These are phyloP conservation scores for Fusarium duplospermum DNA, from an alignment of 2,329 filamentous ascomycete species.

Conservation along the genomic window DNA sequence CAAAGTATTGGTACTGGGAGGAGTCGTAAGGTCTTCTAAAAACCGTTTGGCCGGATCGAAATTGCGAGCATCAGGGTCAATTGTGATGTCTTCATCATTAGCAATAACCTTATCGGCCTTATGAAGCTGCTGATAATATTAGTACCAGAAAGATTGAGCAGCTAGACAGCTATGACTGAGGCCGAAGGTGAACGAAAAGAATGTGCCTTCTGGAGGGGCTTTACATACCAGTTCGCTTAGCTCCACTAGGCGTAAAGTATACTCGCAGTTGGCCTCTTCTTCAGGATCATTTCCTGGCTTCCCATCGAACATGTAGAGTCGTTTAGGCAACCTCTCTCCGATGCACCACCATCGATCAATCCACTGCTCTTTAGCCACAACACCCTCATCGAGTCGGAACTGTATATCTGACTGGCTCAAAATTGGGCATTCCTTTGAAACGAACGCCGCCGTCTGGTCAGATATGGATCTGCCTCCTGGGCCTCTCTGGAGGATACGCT, in stretches of 20 bases:
- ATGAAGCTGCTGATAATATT: not conserved
- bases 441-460: constrained; percentile 1
- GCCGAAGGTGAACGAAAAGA: not conserved
- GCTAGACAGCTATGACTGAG: not conserved
- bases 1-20: not conserved
- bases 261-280: constrained; percentile 8
- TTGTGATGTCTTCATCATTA: constrained; percentile 1
- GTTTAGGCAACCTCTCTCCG: constrained; percentile 12
- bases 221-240: constrained; percentile 12
- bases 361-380: constrained; percentile 19
- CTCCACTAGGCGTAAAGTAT: constrained; percentile 4
- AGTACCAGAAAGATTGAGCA: not conserved
- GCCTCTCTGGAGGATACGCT: not conserved
- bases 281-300: not conserved
- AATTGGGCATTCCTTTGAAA: not conserved
- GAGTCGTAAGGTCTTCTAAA: not conserved
- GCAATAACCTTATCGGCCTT: not conserved
- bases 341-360: constrained; percentile 17
- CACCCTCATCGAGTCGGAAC: not conserved
- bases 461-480: not conserved
- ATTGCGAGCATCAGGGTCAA: constrained; percentile 6
- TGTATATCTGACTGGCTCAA: not conserved
- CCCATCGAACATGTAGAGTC: constrained; percentile 6
- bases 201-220: not conserved
- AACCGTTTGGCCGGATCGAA: constrained; percentile 13